Base-by-base conservation (phyloP, 768 basidiomycete species). In the Panellus pusillus region DNA sequence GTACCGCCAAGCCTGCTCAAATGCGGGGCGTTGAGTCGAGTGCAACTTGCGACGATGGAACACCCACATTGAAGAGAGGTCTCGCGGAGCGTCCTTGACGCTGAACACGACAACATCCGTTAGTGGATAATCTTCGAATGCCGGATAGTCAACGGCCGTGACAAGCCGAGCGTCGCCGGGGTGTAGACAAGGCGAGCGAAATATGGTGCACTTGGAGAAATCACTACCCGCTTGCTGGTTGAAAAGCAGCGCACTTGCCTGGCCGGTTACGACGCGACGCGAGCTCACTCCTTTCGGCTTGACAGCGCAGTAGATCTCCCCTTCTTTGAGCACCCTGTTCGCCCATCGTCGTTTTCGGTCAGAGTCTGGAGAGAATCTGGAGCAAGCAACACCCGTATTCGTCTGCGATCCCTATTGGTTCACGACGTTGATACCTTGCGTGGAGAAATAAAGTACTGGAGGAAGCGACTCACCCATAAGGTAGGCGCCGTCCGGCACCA, bases 81-180 rank as follows among this genome's bases (percentile, higher is more conserved):
- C 56, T 17, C 60, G 44, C 20, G 35, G 6, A 3, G 56, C 52
- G 1, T 53, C 44, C 35, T 57, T 58, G 12, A 47, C 39, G 24
- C 53, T 55, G 29, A 61, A 61, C 14, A 61, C 56, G 19, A 61
- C 38, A 0, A 61, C 60, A 20, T 61, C 55, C 9, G 50, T 58
- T 3, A 61, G 36, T 6, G 54, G 51, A 8, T 42, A 43, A 1
- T 61, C 51, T 15, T 60, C 47, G 29, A 57, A 61, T 17, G 28
- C 46, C 0, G 40, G 44, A 35, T 58, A 41, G 43, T 61, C 55
- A 4, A 61, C 50, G 9, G 60, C 60, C 6, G 53, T 58, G 15
- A 58, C 60, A 11, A 45, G 45, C 17, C 54, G 60, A n/a, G 44
- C 57, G 31, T 61, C 60, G 9, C 61, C 61, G 1, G 61, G 61